A percentile compares a stretch with the other conserved stretches of the same genome.
phyloP scores from a whole-genome alignment of 441 rosid species.

The Arabidopsis hybrid region DNA sequence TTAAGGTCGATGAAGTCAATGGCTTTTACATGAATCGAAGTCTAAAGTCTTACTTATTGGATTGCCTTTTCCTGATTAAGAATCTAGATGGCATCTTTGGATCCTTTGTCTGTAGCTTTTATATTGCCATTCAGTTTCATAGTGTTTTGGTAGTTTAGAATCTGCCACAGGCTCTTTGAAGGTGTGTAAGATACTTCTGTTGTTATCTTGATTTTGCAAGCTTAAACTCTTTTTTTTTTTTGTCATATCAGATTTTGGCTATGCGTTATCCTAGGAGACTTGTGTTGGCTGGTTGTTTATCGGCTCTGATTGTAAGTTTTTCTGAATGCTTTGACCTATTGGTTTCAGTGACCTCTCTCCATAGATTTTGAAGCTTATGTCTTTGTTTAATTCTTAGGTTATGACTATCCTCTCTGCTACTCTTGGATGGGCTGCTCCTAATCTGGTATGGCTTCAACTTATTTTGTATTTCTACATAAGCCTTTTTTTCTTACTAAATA shows the following conservation, averaged over 20 bases:
- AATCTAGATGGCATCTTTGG: neutral
- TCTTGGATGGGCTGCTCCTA: constrained; percentile 98
- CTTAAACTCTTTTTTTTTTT: neutral
- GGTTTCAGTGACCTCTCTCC: neutral
- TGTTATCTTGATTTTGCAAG: constrained; percentile 14
- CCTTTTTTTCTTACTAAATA: neutral
- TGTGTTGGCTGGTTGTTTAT: constrained; percentile 89
- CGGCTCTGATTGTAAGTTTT: constrained; percentile 72
- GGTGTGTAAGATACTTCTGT: neutral
- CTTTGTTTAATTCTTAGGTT: constrained; percentile 54
- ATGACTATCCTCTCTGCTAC: constrained; percentile 92
- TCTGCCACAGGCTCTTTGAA: constrained; percentile 1
- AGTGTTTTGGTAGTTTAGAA: constrained; percentile 20
- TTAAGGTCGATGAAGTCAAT: neutral
- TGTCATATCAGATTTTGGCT: constrained; percentile 70
- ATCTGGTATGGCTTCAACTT: constrained; percentile 61
- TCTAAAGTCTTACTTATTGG: neutral
- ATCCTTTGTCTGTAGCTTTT: neutral
- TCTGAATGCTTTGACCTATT: neutral
- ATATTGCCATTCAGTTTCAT: neutral
- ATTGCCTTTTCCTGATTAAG: neutral
- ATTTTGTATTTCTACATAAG: neutral
- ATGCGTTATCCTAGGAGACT: constrained; percentile 97
- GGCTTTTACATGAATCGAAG: neutral
- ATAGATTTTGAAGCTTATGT: constrained; percentile 17